Evolutionary conservation across 106 monocot species (phyloP).

Genomic region (Acorus calamus): DNA sequence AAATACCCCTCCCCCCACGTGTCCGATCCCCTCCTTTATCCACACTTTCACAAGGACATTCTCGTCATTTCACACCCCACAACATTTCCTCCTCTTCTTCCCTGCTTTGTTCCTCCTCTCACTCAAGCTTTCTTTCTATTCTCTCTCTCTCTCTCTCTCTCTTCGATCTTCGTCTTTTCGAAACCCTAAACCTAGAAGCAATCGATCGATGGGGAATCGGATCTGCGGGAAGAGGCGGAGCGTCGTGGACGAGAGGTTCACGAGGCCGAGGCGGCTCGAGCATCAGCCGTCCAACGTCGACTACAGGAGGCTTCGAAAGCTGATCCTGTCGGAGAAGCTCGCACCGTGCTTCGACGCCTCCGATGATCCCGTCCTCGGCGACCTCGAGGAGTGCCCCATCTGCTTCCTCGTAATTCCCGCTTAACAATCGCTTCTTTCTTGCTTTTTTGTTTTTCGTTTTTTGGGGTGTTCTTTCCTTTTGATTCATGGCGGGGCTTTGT

Average conservation of each 20-base stretch:
- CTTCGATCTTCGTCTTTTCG: too few species aligned
- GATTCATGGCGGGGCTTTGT: neutral
- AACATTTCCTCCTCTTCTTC: neutral
- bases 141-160: too few species aligned
- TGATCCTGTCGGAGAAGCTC: constrained; percentile 49
- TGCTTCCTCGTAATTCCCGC: constrained; percentile 43
- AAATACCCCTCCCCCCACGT: too few species aligned
- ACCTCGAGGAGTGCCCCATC: constrained; percentile 75
- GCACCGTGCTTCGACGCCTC: constrained; percentile 58
- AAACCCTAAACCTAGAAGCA: constrained; percentile 2
- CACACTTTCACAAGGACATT: neutral
- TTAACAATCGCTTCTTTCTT: neutral
- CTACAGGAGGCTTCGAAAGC: constrained; percentile 46
- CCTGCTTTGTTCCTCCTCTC: neutral
- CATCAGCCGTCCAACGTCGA: constrained; percentile 42
- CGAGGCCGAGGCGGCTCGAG: constrained; percentile 38
- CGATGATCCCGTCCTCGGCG: constrained; percentile 27
- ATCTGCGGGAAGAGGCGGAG: constrained; percentile 17
- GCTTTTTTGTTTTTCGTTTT: neutral
- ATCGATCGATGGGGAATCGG: constrained; percentile 27
- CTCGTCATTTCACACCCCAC: neutral
- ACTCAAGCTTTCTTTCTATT: neutral
- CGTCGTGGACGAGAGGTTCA: constrained; percentile 53
- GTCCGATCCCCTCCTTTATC: constrained; percentile 3
- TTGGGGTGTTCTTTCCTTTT: neutral